Base-by-base conservation (phyloP, 202 grass and related monocot species). In the Setaria viridis region DNA sequence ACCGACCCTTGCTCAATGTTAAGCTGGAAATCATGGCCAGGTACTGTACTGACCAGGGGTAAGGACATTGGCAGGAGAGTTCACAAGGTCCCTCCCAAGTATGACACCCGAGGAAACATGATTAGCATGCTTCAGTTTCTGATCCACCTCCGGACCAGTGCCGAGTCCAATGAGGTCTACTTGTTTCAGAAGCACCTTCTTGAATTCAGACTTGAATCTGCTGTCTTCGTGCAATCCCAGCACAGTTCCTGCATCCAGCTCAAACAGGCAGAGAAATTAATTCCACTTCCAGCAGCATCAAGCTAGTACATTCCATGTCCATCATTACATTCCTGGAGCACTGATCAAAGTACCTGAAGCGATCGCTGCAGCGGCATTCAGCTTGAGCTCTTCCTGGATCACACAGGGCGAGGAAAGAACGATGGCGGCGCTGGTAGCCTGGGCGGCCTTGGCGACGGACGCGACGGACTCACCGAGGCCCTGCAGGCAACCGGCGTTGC, bases 31-130 rank as follows among this genome's bases (percentile, higher is more conserved):
- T 11, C 11, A 16, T 34, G 29, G 29, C 7, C 3, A 30, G 2
- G 25, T 2, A 49, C 55, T 50, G 25, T 32, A 72, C 91, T 76
- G 21, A 99, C 97, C 93, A 88, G 97, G 97, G 33, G 91, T 96
- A 37, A 96, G 97, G 43, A 99, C 93, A 88, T 96, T 99, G 2
- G 97, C 93, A 39, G 97, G 97, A 55, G 97, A 91, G 91, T 99
- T 96, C 32, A 94, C 92, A 83, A 96, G 97, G 66, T 96, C 92
- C 88, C 91, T 99, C 19, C 91, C 96, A 34, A 94, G 89, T 19
- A 96, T 99, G 58, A 99, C 96, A 10, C 91, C 96, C 0, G 93
- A 89, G 46, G 84, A 89, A 77, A 99, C 65, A 87, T 84, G 85
- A 37, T 80, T 88, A 32, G 88, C 87, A 79, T 94, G 84, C 60